Evolutionary conservation across 768 basidiomycete genomes (phyloP), one percentile per base, ranked within the genome.

Genomic region (Suillus cothurnatus): DNA sequence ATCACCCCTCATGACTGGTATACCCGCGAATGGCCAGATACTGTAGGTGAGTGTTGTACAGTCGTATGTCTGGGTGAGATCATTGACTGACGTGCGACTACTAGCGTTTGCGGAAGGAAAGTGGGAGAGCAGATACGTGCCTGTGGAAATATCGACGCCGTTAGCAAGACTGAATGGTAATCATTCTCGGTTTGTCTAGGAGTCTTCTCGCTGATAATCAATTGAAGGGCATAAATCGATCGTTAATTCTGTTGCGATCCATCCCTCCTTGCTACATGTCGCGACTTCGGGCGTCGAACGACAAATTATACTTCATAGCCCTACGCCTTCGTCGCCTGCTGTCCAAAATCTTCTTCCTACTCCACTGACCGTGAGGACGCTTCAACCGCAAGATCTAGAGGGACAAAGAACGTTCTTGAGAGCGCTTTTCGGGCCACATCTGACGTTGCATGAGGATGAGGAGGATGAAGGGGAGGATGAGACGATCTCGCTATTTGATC

Each of bases 271-370:
- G 49, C 83, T 90, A 4, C 83, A 88, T 62, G 78, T 92, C 36
- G 82, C 85, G 41, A 92, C 92, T 5, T 81, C 88, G 5, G 93
- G 93, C 3, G 84, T 94, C 26, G 93, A 95, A 74, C 86, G 85
- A 31, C 81, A 86, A 66, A 81, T 93, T 31, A 70, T 88, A 23
- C 74, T 94, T 15, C 93, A 93, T 73, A 88, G 89, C 69, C 85
- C 90, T 3, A 88, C 87, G 6, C 71, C 79, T 7, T 79, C 86
- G 0, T 86, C 87, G 2, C 89, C 88, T 15, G 81, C 81, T 43
- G 71, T 72, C 7, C 72, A 79, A 26, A 73, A 81, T n/a, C 73
- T 91, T n/a, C 66, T 73, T 0, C 73, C 59, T 28, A 87, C 89
- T 0, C 76, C 85, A 0, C 74, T 75, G 19, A 77, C 80, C 31